phyloP scores from a whole-genome alignment of 2,329 filamentous ascomycete genomes.

The Penicillium sp. region DNA sequence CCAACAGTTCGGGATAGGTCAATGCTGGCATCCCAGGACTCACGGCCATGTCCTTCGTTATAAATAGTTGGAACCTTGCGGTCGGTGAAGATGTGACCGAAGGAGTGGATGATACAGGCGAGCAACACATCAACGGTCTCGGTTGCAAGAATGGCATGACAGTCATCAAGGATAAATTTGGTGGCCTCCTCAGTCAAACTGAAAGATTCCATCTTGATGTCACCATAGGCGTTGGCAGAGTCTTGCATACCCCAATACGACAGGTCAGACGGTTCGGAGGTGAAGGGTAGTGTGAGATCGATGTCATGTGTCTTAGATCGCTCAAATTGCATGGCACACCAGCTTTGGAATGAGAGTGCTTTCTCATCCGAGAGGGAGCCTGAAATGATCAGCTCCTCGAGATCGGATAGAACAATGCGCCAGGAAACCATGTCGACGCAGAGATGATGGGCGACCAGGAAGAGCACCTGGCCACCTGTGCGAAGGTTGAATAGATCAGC shows the following conservation, averaged over 20 bases:
- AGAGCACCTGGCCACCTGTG: conserved; percentile 32
- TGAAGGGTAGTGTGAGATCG: conserved; percentile 25
- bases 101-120: conserved; percentile 44
- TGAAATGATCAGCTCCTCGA: conserved; percentile 36
- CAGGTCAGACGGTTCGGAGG: conserved; percentile 32
- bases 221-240: conserved; percentile 34
- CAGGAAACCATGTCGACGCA: conserved; percentile 36
- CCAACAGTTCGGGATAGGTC: conserved; percentile 52
- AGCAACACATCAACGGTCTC: conserved; percentile 42
- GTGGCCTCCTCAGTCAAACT: conserved; percentile 34
- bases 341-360: conserved; percentile 41
- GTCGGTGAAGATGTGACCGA: conserved; percentile 45
- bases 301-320: conserved; percentile 22
- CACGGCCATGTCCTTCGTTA: conserved; percentile 53
- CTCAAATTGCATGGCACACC: conserved; percentile 37
- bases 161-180: conserved; percentile 32
- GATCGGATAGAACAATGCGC: conserved; percentile 39
- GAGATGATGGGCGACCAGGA: conserved; percentile 31
- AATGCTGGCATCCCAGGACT: conserved; percentile 45
- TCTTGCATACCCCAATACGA: conserved; percentile 40
- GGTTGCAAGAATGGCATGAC: conserved; percentile 35
- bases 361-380: conserved; percentile 34
- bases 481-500: conserved; percentile 41
- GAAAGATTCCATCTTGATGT: conserved; percentile 38
- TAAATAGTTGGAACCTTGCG: conserved; percentile 47